Evolutionary conservation across 78 protist species (phyloP).

Genomic region (Chrysochromulina tobinii): DNA sequence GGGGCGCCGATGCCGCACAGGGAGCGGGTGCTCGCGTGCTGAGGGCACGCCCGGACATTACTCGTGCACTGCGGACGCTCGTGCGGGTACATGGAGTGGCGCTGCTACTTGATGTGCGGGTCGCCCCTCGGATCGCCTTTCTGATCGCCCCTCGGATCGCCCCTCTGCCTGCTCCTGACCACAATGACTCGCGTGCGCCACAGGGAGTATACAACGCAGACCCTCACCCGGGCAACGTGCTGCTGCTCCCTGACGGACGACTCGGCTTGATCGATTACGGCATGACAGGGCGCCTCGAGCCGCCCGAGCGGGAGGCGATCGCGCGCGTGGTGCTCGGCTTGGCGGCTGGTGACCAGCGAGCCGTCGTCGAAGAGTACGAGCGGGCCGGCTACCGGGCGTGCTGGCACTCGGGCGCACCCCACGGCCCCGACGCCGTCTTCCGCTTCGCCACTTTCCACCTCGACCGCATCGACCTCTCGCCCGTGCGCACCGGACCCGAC

Average conservation of each 20-base stretch:
- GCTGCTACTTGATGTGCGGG: conserved; percentile 5
- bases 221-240: conserved; percentile 64
- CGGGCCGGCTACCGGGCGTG: conserved; percentile 26
- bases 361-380: background rate
- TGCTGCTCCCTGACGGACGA: conserved; percentile 59
- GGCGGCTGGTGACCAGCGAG: conserved; percentile 27
- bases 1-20: too few relatives aligned
- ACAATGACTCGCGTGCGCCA: too few relatives aligned
- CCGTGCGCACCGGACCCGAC: background rate
- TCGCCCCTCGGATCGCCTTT: too few relatives aligned
- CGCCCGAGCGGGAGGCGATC: background rate
- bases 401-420: background rate
- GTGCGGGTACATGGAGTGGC: conserved; percentile 36
- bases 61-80: background rate
- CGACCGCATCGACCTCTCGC: conserved; percentile 32
- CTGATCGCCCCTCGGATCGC: too few relatives aligned
- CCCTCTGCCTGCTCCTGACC: too few relatives aligned
- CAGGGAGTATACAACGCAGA: conserved; percentile 46
- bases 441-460: background rate
- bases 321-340: conserved; percentile 33
- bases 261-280: conserved; percentile 63
- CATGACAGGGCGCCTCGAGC: background rate
- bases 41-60: background rate
- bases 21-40: background rate
- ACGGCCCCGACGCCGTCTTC: background rate